Conservation (phyloP, 140 eudicot genomes). For the Anethum foeniculum region DNA sequence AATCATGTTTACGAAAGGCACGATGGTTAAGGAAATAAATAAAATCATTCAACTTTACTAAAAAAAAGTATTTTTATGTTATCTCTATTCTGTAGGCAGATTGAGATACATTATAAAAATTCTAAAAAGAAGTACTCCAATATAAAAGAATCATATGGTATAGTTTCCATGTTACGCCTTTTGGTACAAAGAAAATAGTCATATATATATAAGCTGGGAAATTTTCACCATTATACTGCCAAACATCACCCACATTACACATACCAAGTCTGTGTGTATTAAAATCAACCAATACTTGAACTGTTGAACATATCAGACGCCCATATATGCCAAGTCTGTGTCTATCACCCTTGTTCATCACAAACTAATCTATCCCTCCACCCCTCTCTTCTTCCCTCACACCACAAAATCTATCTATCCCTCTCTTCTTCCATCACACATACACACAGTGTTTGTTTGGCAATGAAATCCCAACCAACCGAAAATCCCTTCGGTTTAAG, state of each 20-base stretch:
- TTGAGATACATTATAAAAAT: too few species aligned
- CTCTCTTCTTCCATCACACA: not conserved
- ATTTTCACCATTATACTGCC: not conserved
- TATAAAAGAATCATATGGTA: too few species aligned
- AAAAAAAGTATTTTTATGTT: not conserved
- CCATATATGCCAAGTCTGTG: conserved; percentile 3
- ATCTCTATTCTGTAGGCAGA: not conserved
- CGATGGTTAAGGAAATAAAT: not conserved
- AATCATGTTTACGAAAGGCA: too few species aligned
- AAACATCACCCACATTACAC: too few species aligned
- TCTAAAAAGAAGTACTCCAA: too few species aligned
- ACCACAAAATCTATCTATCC: not conserved
- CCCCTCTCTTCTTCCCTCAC: not conserved
- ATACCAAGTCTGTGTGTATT: not conserved
- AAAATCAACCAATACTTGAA: not conserved
- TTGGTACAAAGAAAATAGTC: not conserved
- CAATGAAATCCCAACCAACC: conserved; percentile 12
- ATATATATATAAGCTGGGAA: not conserved
- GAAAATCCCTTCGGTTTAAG: conserved; percentile 1
- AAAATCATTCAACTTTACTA: not conserved
- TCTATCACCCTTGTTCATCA: not conserved
- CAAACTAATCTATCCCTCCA: not conserved
- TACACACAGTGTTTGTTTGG: not conserved
- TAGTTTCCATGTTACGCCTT: not conserved
- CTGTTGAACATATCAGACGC: not conserved